Base-by-base conservation (phyloP, 352 stramenopile genomes). In the Hyphochytrium catenoides region DNA sequence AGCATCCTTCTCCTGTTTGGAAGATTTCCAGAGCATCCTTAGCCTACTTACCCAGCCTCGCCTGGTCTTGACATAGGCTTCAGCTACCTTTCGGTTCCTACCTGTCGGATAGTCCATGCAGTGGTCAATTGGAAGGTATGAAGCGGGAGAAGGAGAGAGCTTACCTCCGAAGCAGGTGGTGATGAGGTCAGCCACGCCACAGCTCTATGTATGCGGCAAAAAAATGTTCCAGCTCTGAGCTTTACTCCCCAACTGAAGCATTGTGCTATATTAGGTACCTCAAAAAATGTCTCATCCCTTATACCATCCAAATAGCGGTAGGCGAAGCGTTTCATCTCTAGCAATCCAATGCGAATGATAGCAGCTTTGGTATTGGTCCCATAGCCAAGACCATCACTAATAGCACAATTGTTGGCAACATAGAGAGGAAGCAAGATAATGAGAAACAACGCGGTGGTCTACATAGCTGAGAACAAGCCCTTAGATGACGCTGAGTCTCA, bases 321-420 rank as follows among this genome's bases (percentile, higher is more conserved):
- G 50, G 62, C 74, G 37, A 84, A 84, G 52, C 73, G 79, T 32
- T 85, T 81, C 77, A 97, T 97, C 56, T 97, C 88, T 38, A 64
- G 59, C 21, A 96, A 45, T 4, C 85, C 87, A 18, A 93, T 83
- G 34, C 87, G 67, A 32, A 95, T 76, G 44, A 97, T 71, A 19
- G 88, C 88, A n/a, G 88, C 85, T 56, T 96, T 96, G 15, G 87
- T 95, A 58, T 96, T 95, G n/a, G 76, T 71, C 34, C 84, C 86
- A 38, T 92, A 75, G 34, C 74, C 70, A 41, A 94, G 56, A 3
- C 79, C 86, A 58, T 96, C 86, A 32, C n/a, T n/a, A n/a, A n/a
- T n/a, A n/a, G n/a, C n/a, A n/a, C n/a, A n/a, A n/a, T n/a, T n/a
- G n/a, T n/a, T n/a, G n/a, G n/a, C n/a, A n/a, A n/a, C n/a, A n/a